These are phyloP conservation scores for Rhodotorula taiwanensis DNA, from an alignment of 768 basidiomycete genomes.

Conservation along the genomic window DNA sequence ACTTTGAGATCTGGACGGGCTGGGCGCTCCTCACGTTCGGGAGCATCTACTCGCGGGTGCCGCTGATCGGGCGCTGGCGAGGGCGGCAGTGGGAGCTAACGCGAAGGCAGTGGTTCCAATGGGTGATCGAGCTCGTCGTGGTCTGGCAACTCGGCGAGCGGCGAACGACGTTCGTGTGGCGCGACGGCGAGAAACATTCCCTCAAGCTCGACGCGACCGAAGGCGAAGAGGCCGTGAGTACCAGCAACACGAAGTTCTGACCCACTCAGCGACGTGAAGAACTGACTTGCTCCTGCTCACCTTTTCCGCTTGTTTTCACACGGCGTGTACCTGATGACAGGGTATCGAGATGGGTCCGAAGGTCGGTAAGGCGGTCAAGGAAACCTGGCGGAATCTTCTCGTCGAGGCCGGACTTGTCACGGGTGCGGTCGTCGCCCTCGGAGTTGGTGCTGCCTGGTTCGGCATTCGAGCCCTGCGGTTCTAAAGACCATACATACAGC, in stretches of 20 bases:
- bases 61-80: not conserved
- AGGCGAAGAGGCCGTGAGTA: slow-evolving; percentile 27
- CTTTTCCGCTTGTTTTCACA: too few relatives aligned
- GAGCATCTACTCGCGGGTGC: slow-evolving; percentile 13
- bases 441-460: not conserved
- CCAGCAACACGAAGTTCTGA: too few relatives aligned
- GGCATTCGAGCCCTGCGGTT: not conserved
- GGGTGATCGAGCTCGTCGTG: slow-evolving; percentile 40
- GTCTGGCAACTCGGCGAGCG: slow-evolving; percentile 42
- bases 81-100: slow-evolving; percentile 40
- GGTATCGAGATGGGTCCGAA: slow-evolving; percentile 13
- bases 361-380: not conserved
- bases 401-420: slow-evolving; percentile 16
- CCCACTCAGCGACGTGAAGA: too few relatives aligned
- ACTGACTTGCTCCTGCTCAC: too few relatives aligned
- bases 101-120: slow-evolving; percentile 34
- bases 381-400: slow-evolving; percentile 13
- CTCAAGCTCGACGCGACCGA: slow-evolving; percentile 32
- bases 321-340: not conserved
- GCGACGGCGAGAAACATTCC: slow-evolving; percentile 27
- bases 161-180: slow-evolving; percentile 40
- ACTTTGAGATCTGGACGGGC: slow-evolving; percentile 9
- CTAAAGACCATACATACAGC: too few relatives aligned
- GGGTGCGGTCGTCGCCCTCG: not conserved
- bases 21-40: slow-evolving; percentile 39